phyloP scores from a whole-genome alignment of 139 green algal genomes.

The Choricystis sp. region DNA sequence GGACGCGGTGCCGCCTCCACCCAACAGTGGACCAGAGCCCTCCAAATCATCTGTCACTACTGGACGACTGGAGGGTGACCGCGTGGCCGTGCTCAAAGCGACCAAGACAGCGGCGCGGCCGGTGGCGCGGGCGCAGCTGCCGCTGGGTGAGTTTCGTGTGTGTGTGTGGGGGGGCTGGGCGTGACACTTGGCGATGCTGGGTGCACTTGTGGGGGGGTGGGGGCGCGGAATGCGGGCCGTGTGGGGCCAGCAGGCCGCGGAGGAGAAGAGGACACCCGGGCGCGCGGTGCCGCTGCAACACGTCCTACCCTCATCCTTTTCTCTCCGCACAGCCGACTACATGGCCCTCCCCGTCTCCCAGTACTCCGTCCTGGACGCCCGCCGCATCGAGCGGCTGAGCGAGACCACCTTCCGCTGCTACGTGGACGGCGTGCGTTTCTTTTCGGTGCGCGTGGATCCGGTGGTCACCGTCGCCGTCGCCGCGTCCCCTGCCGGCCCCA shows the following conservation, averaged over 20 bases:
- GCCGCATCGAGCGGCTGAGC: slow-evolving; percentile 55
- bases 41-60: too few relatives aligned
- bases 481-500: slow-evolving; percentile 43
- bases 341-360: slow-evolving; percentile 73
- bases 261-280: too few relatives aligned
- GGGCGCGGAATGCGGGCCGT: too few relatives aligned
- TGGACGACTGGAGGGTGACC: too few relatives aligned
- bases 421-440: slow-evolving; percentile 43
- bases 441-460: slow-evolving; percentile 52
- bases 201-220: too few relatives aligned
- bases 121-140: slow-evolving; percentile 5
- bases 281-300: too few relatives aligned
- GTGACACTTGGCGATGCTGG: too few relatives aligned
- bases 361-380: slow-evolving; percentile 71
- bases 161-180: background rate
- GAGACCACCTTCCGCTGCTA: slow-evolving; percentile 63
- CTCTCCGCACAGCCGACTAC: slow-evolving; percentile 40
- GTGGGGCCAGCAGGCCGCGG: too few relatives aligned
- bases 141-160: slow-evolving; percentile 8
- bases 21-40: too few relatives aligned
- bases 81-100: slow-evolving; percentile 14
- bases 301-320: background rate
- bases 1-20: too few relatives aligned
- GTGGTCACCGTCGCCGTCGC: slow-evolving; percentile 61
- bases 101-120: slow-evolving; percentile 6